These are phyloP conservation scores for Starmerella davenportii DNA, from an alignment of 805 yeast species.

Conservation along the genomic window DNA sequence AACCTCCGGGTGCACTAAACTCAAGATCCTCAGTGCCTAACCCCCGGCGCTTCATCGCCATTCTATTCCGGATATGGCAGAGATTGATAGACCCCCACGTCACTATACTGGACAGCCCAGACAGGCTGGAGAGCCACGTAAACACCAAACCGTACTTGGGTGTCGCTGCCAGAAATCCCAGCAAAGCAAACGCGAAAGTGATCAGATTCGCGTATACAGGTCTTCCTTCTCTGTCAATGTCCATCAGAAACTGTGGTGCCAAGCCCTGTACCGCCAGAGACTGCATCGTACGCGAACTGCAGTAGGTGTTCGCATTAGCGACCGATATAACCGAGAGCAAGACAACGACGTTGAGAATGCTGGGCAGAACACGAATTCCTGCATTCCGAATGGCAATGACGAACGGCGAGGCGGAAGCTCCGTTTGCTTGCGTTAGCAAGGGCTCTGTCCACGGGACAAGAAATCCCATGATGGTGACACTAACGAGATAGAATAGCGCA, in stretches of 20 bases:
- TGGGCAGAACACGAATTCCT: conserved; percentile 49
- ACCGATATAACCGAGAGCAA: conserved; percentile 52
- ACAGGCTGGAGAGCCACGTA: conserved; percentile 58
- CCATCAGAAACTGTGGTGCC: conserved; percentile 43
- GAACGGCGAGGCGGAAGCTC: conserved; percentile 53
- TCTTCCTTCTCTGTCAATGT: conserved; percentile 61
- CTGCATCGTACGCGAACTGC: conserved; percentile 50
- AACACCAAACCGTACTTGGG: conserved; percentile 35
- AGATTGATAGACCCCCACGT: conserved; percentile 63
- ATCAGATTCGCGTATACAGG: conserved; percentile 48
- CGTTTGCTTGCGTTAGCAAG: conserved; percentile 34
- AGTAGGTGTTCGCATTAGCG: conserved; percentile 55
- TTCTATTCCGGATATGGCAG: conserved; percentile 51
- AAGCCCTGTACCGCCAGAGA: conserved; percentile 48
- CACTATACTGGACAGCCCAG: conserved; percentile 60
- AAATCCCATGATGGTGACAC: conserved; percentile 41
- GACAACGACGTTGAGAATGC: conserved; percentile 53
- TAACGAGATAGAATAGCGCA: conserved; percentile 45
- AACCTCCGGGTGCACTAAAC: conserved; percentile 49
- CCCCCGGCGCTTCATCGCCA: conserved; percentile 45
- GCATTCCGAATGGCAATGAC: conserved; percentile 55
- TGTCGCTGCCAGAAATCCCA: conserved; percentile 48
- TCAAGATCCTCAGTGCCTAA: conserved; percentile 48
- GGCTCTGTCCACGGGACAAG: conserved; percentile 49
- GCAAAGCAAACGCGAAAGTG: conserved; percentile 33